Percentiles rank a stretch among this genome's conserved stretches.
phyloP scores from a whole-genome alignment of 805 yeast genomes.

The Candida namnaoensis region DNA sequence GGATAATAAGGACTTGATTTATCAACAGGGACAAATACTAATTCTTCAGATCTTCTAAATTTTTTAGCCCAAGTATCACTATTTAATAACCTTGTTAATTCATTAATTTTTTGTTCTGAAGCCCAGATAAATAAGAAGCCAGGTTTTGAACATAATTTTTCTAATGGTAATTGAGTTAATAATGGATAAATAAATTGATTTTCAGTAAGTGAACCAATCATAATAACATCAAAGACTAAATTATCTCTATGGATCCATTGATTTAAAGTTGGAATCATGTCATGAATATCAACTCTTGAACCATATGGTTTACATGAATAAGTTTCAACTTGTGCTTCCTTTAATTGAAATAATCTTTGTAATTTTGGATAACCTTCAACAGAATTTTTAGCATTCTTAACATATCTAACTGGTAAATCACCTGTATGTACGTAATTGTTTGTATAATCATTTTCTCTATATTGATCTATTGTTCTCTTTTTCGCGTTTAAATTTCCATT shows the following conservation, averaged over 20 bases:
- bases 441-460: conserved; percentile 63
- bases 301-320: conserved; percentile 64
- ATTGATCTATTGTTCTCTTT: conserved; percentile 9
- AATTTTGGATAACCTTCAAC: conserved; percentile 84
- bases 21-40: conserved; percentile 72
- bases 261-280: conserved; percentile 49
- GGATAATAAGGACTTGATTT: conserved; percentile 61
- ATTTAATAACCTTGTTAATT: conserved; percentile 45
- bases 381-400: conserved; percentile 58
- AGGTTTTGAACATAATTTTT: conserved; percentile 70
- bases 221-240: conserved; percentile 76
- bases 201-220: conserved; percentile 82
- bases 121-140: conserved; percentile 88
- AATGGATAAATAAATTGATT: conserved; percentile 60
- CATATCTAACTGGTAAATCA: conserved; percentile 49
- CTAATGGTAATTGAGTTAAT: conserved; percentile 59
- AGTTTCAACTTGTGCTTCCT: conserved; percentile 43
- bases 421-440: conserved; percentile 60
- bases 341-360: conserved; percentile 57
- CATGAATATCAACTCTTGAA: conserved; percentile 37
- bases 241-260: conserved; percentile 52
- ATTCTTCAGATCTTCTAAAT: conserved; percentile 84
- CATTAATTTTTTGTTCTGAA: conserved; percentile 61
- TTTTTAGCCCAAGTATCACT: conserved; percentile 51
- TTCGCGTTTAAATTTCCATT: neutral